Conservation (phyloP, 148 eudicot species). For the Cornus controversa region DNA sequence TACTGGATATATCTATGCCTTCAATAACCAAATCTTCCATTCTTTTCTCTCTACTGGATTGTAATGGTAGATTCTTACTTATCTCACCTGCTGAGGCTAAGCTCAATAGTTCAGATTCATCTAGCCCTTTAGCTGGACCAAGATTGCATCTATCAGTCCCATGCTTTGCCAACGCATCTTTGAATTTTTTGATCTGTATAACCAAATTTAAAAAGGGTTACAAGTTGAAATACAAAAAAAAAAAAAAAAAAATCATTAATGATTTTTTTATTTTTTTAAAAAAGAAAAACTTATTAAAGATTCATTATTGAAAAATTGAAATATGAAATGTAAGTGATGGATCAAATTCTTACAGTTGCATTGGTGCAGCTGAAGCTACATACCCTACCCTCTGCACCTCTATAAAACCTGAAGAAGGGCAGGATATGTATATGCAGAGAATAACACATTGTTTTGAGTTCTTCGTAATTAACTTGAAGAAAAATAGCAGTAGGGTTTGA, state of each 20-base stretch:
- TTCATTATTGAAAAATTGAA: background rate
- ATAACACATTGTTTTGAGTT: slow-evolving; percentile 73
- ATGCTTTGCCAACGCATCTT: slow-evolving; percentile 72
- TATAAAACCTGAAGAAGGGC: slow-evolving; percentile 88
- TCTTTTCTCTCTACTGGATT: slow-evolving; percentile 21
- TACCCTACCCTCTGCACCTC: slow-evolving; percentile 69
- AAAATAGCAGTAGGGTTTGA: slow-evolving; percentile 65
- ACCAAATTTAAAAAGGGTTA: background rate
- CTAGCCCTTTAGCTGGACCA: slow-evolving; percentile 76
- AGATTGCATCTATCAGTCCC: slow-evolving; percentile 42
- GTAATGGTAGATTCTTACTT: slow-evolving; percentile 20
- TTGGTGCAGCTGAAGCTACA: slow-evolving; percentile 93
- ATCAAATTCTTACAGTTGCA: slow-evolving; percentile 44
- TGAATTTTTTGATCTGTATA: slow-evolving; percentile 86
- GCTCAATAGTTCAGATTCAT: slow-evolving; percentile 61
- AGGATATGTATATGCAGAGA: slow-evolving; percentile 74
- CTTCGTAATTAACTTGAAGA: slow-evolving; percentile 73
- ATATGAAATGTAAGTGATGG: background rate
- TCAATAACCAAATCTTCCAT: slow-evolving; percentile 40
- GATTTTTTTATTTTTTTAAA: too few relatives aligned
- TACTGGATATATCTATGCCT: slow-evolving; percentile 22
- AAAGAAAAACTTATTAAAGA: background rate
- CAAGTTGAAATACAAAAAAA: background rate
- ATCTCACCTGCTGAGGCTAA: slow-evolving; percentile 72
- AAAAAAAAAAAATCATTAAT: too few relatives aligned